Evolutionary conservation across 768 basidiomycete genomes (phyloP).

Genomic region (Leucogyrophana mollusca): DNA sequence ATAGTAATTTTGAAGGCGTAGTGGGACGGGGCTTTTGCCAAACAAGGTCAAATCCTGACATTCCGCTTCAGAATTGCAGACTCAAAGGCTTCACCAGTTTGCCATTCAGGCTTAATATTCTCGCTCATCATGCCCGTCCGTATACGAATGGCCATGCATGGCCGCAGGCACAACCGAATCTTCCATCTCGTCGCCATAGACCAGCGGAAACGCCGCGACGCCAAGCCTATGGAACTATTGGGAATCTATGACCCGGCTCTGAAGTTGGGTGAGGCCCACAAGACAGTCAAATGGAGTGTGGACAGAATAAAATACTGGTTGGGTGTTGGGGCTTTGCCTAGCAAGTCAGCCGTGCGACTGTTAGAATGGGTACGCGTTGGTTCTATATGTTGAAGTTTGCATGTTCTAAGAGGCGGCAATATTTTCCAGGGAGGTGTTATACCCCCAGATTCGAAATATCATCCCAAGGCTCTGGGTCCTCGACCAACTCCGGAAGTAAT

Average conservation of each 20-base stretch:
- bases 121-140: conserved; percentile 73
- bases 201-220: conserved; percentile 69
- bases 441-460: conserved; percentile 54
- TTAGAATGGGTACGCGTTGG: conserved; percentile 68
- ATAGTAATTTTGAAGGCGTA: neutral
- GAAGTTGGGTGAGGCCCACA: conserved; percentile 48
- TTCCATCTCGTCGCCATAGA: conserved; percentile 87
- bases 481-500: conserved; percentile 2
- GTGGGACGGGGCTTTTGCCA: conserved; percentile 13
- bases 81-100: neutral
- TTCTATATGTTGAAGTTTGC: conserved; percentile 2
- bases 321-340: conserved; percentile 79
- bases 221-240: conserved; percentile 82
- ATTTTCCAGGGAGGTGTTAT: conserved; percentile 58
- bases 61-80: neutral
- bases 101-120: neutral
- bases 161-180: conserved; percentile 67
- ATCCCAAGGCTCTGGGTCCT: conserved; percentile 34
- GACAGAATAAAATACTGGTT: conserved; percentile 92
- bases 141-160: conserved; percentile 83
- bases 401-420: conserved; percentile 3
- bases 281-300: conserved; percentile 87
- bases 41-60: conserved; percentile 27
- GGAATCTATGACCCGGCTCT: conserved; percentile 81
- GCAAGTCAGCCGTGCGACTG: conserved; percentile 70